Evolutionary conservation across 129 eudicot genomes (phyloP).

Genomic region (Lactuca saligna): DNA sequence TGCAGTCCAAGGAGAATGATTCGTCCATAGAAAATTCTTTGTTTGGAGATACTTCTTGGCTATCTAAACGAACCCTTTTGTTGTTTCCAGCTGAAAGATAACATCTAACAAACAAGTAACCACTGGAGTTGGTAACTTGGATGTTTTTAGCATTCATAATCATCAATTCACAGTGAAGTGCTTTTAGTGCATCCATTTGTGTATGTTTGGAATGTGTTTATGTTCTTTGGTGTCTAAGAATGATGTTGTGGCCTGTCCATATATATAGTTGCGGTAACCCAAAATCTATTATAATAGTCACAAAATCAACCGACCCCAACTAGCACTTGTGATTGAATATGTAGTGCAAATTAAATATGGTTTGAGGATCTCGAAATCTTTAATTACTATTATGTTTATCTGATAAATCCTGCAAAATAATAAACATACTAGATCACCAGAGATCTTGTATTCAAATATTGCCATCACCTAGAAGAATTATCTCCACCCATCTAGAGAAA

Average conservation of each 20-base stretch:
- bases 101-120: constrained; percentile 59
- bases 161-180: constrained; percentile 48
- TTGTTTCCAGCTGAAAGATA: constrained; percentile 58
- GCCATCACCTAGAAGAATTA: no score
- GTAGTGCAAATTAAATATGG: neutral
- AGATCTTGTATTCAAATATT: no score
- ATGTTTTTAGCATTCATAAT: constrained; percentile 61
- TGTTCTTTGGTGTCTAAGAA: neutral
- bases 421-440: neutral
- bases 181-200: constrained; percentile 38
- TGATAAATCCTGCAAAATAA: neutral
- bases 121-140: constrained; percentile 23
- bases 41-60: constrained; percentile 36
- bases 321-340: constrained; percentile 4
- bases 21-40: constrained; percentile 45
- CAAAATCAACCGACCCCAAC: constrained; percentile 24
- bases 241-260: constrained; percentile 12
- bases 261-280: neutral
- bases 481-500: no score
- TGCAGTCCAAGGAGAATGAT: constrained; percentile 52
- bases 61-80: constrained; percentile 51
- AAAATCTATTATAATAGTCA: constrained; percentile 19
- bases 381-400: constrained; percentile 9
- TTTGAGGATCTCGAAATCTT: constrained; percentile 8
- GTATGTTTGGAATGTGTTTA: constrained; percentile 3